Conservation (phyloP, 768 basidiomycete genomes). For the Xerocomellus amylosporus region DNA sequence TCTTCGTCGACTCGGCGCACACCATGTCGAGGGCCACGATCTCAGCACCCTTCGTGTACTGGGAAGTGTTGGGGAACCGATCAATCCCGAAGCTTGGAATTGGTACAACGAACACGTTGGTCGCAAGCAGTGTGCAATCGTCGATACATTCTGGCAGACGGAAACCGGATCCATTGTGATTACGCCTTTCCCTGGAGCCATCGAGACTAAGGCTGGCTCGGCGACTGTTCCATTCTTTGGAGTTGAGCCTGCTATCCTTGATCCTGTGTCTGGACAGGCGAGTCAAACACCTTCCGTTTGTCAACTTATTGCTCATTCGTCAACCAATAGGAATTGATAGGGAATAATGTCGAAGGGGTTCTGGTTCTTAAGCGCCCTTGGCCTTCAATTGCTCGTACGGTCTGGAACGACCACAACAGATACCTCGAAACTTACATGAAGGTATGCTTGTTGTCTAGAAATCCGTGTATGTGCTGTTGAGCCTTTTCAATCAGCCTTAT, state of each 20-base stretch:
- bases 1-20: slow-evolving; percentile 78
- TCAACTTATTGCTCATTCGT: not conserved
- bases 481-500: slow-evolving; percentile 51
- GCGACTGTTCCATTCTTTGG: slow-evolving; percentile 99
- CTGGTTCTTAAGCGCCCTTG: slow-evolving; percentile 83
- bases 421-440: slow-evolving; percentile 77
- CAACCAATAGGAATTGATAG: slow-evolving; percentile 55
- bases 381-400: slow-evolving; percentile 93
- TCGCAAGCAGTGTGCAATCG: slow-evolving; percentile 81
- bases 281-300: slow-evolving; percentile 5
- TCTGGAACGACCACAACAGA: slow-evolving; percentile 89
- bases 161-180: slow-evolving; percentile 96
- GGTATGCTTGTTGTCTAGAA: slow-evolving; percentile 21
- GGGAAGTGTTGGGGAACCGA: slow-evolving; percentile 95
- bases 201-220: slow-evolving; percentile 93
- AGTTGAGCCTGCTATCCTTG: slow-evolving; percentile 83
- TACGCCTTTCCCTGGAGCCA: slow-evolving; percentile 93
- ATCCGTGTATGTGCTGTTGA: slow-evolving; percentile 42
- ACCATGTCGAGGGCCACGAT: slow-evolving; percentile 82
- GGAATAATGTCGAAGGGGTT: slow-evolving; percentile 87
- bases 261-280: slow-evolving; percentile 73
- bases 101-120: slow-evolving; percentile 99
- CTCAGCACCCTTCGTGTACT: slow-evolving; percentile 80
- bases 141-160: slow-evolving; percentile 97
- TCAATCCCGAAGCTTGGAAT: slow-evolving; percentile 98